A percentile compares a stretch with the other conserved stretches of the same genome.
Evolutionary conservation across 495 filamentous ascomycete species (phyloP).

Genomic region (Hypoxylon lenormandii): DNA sequence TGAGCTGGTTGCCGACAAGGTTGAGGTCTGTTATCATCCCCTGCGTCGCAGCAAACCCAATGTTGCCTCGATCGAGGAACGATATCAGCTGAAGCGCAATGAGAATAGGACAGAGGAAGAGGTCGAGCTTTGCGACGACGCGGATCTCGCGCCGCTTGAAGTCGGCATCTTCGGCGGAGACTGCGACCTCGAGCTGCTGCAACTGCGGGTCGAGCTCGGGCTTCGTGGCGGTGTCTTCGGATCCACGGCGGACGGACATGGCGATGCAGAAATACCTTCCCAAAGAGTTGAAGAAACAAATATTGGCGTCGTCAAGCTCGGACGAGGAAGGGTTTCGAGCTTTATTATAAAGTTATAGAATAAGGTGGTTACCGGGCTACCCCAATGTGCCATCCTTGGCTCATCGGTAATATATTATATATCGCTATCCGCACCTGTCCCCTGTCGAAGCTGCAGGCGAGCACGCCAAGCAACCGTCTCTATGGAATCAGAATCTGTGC

Average conservation of each 20-base stretch:
- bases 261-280: not conserved
- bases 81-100: slow-evolving; percentile 56
- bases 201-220: slow-evolving; percentile 33
- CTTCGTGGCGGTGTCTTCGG: slow-evolving; percentile 33
- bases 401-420: slow-evolving; percentile 33
- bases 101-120: slow-evolving; percentile 58
- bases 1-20: slow-evolving; percentile 56
- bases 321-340: not conserved
- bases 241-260: slow-evolving; percentile 33
- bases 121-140: slow-evolving; percentile 57
- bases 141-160: slow-evolving; percentile 43
- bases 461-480: slow-evolving; percentile 27
- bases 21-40: slow-evolving; percentile 56
- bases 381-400: slow-evolving; percentile 39
- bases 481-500: slow-evolving; percentile 5
- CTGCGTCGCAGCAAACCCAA: slow-evolving; percentile 56
- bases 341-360: not conserved
- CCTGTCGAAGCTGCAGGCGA: slow-evolving; percentile 11
- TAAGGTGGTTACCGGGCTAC: slow-evolving; percentile 13
- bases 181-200: slow-evolving; percentile 28
- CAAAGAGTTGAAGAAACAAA: not conserved
- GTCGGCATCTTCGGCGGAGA: slow-evolving; percentile 30
- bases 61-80: slow-evolving; percentile 60
- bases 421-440: slow-evolving; percentile 25
- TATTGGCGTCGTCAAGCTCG: slow-evolving; percentile 7